Percentiles rank a stretch among this genome's conserved stretches.
These are phyloP conservation scores for Prunus yedoensis DNA, from an alignment of 331 rosid species.

Conservation along the genomic window DNA sequence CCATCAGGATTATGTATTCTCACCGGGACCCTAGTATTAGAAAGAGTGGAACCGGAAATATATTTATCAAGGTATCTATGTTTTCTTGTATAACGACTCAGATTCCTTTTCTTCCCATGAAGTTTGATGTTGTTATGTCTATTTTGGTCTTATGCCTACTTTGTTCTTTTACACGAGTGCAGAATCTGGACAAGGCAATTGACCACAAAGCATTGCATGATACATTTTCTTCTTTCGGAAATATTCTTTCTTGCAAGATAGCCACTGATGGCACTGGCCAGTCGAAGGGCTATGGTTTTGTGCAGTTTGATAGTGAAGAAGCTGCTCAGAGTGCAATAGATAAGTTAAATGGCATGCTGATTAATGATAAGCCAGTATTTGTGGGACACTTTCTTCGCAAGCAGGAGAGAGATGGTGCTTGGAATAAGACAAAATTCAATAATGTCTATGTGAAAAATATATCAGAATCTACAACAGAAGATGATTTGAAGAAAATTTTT, in stretches of 20 bases:
- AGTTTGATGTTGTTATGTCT: not conserved
- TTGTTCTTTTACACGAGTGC: slow-evolving; percentile 16
- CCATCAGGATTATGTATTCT: slow-evolving; percentile 73
- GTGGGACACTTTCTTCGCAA: slow-evolving; percentile 80
- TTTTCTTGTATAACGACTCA: no score
- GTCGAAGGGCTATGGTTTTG: slow-evolving; percentile 92
- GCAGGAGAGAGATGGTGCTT: slow-evolving; percentile 68
- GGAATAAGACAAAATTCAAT: slow-evolving; percentile 51
- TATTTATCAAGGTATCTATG: slow-evolving; percentile 63
- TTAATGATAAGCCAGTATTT: slow-evolving; percentile 80
- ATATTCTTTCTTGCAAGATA: slow-evolving; percentile 78
- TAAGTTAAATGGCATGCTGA: slow-evolving; percentile 76
- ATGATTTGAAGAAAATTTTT: slow-evolving; percentile 54
- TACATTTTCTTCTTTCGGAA: slow-evolving; percentile 76
- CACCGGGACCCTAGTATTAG: slow-evolving; percentile 79
- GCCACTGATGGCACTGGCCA: slow-evolving; percentile 71
- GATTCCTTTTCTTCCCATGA: not conserved
- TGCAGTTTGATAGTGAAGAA: slow-evolving; percentile 72
- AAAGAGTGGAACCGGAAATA: slow-evolving; percentile 74
- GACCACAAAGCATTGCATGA: slow-evolving; percentile 83
- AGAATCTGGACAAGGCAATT: slow-evolving; percentile 69
- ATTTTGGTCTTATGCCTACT: not conserved
- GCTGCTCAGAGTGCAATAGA: slow-evolving; percentile 76
- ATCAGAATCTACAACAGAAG: slow-evolving; percentile 59
- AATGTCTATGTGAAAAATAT: slow-evolving; percentile 77